These are phyloP conservation scores for Pseudogymnoascus sp. DNA, from an alignment of 2,329 filamentous ascomycete genomes.

Conservation along the genomic window DNA sequence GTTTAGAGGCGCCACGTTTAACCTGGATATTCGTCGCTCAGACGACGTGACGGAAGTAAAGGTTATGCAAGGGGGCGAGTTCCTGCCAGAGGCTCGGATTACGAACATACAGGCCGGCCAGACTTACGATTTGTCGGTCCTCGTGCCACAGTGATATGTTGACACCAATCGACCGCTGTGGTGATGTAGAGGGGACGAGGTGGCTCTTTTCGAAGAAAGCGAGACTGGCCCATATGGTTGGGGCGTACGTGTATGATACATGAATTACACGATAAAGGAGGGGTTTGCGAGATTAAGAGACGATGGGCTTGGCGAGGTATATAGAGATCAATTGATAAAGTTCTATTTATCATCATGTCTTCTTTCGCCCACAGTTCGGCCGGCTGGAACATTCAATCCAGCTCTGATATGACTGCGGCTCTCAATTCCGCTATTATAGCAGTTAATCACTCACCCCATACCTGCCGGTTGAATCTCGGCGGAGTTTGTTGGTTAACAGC, in stretches of 20 bases:
- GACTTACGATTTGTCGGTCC: constrained; percentile 38
- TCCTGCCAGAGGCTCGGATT: constrained; percentile 34
- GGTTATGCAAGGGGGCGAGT: constrained; percentile 32
- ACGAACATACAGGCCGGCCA: constrained; percentile 34
- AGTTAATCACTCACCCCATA: background rate
- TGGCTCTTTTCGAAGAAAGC: background rate
- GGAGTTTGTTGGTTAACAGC: background rate
- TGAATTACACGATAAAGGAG: background rate
- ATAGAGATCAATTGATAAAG: background rate
- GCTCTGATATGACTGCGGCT: background rate
- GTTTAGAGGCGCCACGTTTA: constrained; percentile 44
- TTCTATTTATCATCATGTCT: background rate
- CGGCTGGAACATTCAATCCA: background rate
- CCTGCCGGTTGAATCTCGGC: background rate
- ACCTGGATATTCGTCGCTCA: constrained; percentile 32
- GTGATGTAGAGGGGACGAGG: background rate
- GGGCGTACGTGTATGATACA: background rate
- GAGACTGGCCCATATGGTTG: background rate
- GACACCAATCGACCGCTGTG: background rate
- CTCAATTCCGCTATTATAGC: background rate
- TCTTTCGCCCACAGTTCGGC: background rate
- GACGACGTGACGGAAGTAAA: constrained; percentile 33
- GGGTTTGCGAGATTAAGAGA: background rate
- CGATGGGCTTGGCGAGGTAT: background rate
- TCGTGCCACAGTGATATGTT: constrained; percentile 20